These are phyloP conservation scores for Panellus pusillus DNA, from an alignment of 768 basidiomycete species.

Conservation along the genomic window DNA sequence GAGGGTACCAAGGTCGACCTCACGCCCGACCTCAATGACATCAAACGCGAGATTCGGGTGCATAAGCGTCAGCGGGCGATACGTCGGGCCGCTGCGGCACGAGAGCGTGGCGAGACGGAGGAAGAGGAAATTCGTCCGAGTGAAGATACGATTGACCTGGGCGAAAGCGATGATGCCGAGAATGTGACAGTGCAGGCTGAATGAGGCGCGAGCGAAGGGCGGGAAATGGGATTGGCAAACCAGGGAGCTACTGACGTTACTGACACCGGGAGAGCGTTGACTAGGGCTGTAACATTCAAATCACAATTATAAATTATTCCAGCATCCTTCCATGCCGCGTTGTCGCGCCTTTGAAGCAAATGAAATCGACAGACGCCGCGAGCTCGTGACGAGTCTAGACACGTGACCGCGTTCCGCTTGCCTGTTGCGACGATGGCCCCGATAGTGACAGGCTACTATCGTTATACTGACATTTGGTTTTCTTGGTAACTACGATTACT, in stretches of 20 bases:
- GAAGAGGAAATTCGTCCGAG: background rate
- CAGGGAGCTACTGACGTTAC: background rate
- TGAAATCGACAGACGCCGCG: no score
- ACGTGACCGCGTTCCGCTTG: no score
- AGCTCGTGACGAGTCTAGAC: no score
- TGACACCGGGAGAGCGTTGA: no score
- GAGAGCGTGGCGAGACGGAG: constrained; percentile 1
- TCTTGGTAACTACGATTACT: constrained; percentile 5
- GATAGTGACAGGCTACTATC: constrained; percentile 70
- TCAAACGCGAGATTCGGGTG: constrained; percentile 37
- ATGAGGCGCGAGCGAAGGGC: no score
- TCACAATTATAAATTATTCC: background rate
- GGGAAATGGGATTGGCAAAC: no score
- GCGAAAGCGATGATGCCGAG: no score
- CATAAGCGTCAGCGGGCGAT: background rate
- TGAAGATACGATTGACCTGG: no score
- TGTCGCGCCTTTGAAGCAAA: no score
- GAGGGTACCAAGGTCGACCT: constrained; percentile 46
- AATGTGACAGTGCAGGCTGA: no score
- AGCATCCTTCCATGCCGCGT: no score
- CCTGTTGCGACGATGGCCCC: constrained; percentile 27
- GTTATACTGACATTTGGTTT: constrained; percentile 85
- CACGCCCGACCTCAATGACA: constrained; percentile 40
- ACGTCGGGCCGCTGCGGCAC: constrained; percentile 14
- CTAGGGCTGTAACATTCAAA: background rate